Evolutionary conservation across 768 basidiomycete genomes (phyloP).

Genomic region (Naematelia aurantialba): DNA sequence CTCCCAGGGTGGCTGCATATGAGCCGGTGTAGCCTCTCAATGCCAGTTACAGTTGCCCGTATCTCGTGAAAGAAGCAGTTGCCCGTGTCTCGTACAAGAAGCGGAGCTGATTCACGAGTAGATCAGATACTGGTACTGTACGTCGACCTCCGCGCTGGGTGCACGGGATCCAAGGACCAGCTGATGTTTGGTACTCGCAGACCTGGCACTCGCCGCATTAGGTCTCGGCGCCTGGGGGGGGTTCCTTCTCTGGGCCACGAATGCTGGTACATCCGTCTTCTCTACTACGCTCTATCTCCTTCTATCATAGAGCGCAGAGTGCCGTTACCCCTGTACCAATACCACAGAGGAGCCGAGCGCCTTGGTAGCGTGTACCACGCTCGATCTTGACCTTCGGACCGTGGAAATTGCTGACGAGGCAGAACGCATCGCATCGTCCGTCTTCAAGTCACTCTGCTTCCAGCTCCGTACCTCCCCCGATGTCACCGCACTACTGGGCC

Average conservation of each 20-base stretch:
- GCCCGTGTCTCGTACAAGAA: not conserved
- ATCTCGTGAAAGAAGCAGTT: too few species aligned
- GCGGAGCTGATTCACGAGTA: not conserved
- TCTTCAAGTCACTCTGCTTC: constrained; percentile 44
- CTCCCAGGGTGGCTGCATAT: too few species aligned
- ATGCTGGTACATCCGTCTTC: constrained; percentile 21
- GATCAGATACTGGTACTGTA: constrained; percentile 30
- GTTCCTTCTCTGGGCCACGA: constrained; percentile 35
- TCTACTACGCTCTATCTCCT: too few species aligned
- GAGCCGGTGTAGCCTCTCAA: too few species aligned
- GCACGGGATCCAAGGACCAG: not conserved
- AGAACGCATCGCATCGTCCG: constrained; percentile 48
- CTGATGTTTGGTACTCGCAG: constrained; percentile 8
- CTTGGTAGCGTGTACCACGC: too few species aligned
- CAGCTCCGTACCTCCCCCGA: constrained; percentile 43
- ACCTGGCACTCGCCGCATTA: constrained; percentile 19
- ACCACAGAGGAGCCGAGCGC: too few species aligned
- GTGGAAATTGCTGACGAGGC: constrained; percentile 1
- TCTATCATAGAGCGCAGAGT: too few species aligned
- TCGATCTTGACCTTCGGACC: constrained; percentile 22
- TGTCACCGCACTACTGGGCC: constrained; percentile 35
- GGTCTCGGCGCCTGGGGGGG: constrained; percentile 25
- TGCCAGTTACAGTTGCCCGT: too few species aligned
- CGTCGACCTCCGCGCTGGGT: constrained; percentile 9
- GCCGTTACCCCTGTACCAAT: too few species aligned